phyloP scores from a whole-genome alignment of 2,329 filamentous ascomycete genomes.

The Beauveria medogensis region DNA sequence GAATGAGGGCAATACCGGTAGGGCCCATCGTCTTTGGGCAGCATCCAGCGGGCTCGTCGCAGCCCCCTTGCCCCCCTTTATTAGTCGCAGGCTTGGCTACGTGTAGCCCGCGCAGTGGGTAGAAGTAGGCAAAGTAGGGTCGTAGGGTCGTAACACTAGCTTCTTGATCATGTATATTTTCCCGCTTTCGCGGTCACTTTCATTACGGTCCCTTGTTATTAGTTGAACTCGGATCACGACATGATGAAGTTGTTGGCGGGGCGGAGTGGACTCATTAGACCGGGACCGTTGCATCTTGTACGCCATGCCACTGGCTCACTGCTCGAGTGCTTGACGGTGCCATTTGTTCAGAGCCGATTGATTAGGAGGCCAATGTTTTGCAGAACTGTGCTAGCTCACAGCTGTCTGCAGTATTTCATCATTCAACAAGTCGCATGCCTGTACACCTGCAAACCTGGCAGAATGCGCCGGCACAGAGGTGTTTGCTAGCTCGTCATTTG shows the following conservation, averaged over 20 bases:
- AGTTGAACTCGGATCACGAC: background rate
- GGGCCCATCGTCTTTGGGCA: too few relatives aligned
- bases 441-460: background rate
- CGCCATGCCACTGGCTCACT: background rate
- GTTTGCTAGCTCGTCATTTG: background rate
- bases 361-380: background rate
- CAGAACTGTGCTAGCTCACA: background rate
- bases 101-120: too few relatives aligned
- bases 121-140: too few relatives aligned
- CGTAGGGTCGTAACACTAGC: background rate
- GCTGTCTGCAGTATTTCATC: background rate
- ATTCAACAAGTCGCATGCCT: background rate
- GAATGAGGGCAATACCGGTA: too few relatives aligned
- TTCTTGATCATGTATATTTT: background rate
- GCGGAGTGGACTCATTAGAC: background rate
- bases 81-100: too few relatives aligned
- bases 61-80: too few relatives aligned
- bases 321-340: background rate
- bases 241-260: background rate
- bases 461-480: background rate
- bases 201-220: background rate
- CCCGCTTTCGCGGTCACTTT: background rate
- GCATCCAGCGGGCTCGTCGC: too few relatives aligned
- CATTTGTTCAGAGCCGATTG: too few relatives aligned
- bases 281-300: conserved; percentile 1